Conservation (phyloP, 345 rosid species). For the Hypericum perforatum region DNA sequence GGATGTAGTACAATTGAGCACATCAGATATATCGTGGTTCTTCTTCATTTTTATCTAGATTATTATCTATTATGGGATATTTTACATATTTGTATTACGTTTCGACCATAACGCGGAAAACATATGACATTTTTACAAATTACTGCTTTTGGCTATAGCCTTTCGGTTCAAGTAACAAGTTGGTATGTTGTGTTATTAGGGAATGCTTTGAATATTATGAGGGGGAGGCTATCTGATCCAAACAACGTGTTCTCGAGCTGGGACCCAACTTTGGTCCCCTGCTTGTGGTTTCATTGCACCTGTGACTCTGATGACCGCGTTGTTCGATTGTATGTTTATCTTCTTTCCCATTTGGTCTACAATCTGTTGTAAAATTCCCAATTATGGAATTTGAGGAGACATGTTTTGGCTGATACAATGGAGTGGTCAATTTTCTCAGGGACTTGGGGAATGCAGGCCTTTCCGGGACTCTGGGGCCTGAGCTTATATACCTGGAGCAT, state of each 20-base stretch:
- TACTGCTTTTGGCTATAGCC: too few species aligned
- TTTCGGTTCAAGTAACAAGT: too few species aligned
- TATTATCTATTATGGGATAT: too few species aligned
- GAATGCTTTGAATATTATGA: conserved; percentile 68
- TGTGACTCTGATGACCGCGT: conserved; percentile 85
- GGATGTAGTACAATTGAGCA: too few species aligned
- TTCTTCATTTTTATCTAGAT: too few species aligned
- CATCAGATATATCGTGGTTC: too few species aligned
- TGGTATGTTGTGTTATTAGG: too few species aligned
- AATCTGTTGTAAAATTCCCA: neutral
- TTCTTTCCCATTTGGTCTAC: neutral
- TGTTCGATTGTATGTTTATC: conserved; percentile 56
- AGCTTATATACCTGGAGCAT: conserved; percentile 81
- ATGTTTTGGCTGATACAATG: neutral
- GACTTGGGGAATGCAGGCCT: conserved; percentile 90
- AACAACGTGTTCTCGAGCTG: conserved; percentile 95
- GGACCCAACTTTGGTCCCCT: conserved; percentile 98
- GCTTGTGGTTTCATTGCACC: conserved; percentile 96
- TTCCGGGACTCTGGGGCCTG: conserved; percentile 79
- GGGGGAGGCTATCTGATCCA: conserved; percentile 59
- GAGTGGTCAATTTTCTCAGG: conserved; percentile 30
- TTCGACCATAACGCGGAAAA: too few species aligned
- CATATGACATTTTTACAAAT: too few species aligned
- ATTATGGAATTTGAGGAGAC: neutral
- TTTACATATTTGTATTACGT: too few species aligned